Evolutionary conservation across 192 early-diverging fungal genomes (phyloP), one percentile per base, ranked within the genome.

Genomic region (Allomyces macrogynus): DNA sequence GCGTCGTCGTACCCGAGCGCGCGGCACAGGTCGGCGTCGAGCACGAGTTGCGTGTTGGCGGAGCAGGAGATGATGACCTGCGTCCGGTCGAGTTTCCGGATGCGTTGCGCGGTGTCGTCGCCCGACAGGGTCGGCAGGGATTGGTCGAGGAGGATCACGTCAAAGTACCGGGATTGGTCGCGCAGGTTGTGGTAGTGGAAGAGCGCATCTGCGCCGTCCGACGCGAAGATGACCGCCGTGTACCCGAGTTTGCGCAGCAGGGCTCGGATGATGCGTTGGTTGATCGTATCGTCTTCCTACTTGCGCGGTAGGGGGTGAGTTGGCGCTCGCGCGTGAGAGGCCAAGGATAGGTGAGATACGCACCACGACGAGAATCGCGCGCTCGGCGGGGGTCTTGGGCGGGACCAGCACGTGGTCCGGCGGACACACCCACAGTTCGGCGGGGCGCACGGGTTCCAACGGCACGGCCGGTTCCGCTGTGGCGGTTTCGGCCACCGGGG

Each of bases 171-270:
- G 12, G 16, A 1, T 16, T 20, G 16, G 12, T 57, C 49, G 16
- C 12, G 16, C 20, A 57, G 12, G 3, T 14, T 2, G 49, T 57
- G 12, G 49, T 57, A 57, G 49, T 57, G 49, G 49, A 57, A 57
- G 12, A 57, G 20, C 12, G 49, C 49, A 5, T 57, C 49, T 7
- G 49, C 49, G 49, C 49, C 49, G 20, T 57, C 49, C 16, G 49
- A 57, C 49, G 49, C 49, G 5, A 57, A 57, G 0, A n/a, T 5
- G 3, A 57, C 49, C 12, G 12, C 20, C 49, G 49, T 57, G 49
- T 57, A 57, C 49, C 49, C 49, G 49, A 57, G 49, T n/a, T 57
- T 57, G 49, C 49, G 49, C 49, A 57, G 49, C 49, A 57, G 12
- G 0, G 49, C 49, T 1, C 49, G 49, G 20, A 57, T 57, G 49